Conservation (phyloP, 495 filamentous ascomycete genomes). For the Elaphomyces granulatus region DNA sequence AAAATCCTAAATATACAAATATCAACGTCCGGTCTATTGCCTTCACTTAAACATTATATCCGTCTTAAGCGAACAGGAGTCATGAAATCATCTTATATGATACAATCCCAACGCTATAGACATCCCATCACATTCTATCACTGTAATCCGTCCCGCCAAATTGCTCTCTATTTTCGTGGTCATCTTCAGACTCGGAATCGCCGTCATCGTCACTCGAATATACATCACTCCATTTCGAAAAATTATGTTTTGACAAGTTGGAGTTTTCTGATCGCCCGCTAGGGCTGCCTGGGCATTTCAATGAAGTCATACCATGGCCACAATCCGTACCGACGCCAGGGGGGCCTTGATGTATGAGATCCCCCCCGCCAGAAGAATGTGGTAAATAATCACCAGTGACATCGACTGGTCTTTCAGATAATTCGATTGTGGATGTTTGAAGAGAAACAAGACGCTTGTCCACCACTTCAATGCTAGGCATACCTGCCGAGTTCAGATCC, state of each 20-base stretch:
- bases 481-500: too few relatives aligned
- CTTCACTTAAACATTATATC: too few relatives aligned
- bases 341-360: constrained; percentile 7
- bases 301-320: background rate
- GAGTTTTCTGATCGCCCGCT: constrained; percentile 1
- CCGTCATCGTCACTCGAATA: constrained; percentile 2
- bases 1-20: background rate
- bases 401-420: constrained; percentile 34
- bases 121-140: too few relatives aligned
- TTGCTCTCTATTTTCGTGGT: constrained; percentile 4
- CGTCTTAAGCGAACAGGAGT: too few relatives aligned
- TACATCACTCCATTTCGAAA: constrained; percentile 4
- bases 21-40: too few relatives aligned
- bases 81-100: too few relatives aligned
- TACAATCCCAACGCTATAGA: too few relatives aligned
- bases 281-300: background rate
- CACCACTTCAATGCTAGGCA: too few relatives aligned
- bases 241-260: constrained; percentile 1
- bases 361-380: background rate
- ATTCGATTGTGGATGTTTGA: constrained; percentile 22
- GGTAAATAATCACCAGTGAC: constrained; percentile 8
- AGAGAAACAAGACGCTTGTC: too few relatives aligned
- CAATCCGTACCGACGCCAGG: background rate
- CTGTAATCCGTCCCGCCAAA: too few relatives aligned
- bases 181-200: constrained; percentile 1